Evolutionary conservation across 441 rosid genomes (phyloP), one percentile per base, ranked within the genome.

Genomic region (Dalechampia spathulata): DNA sequence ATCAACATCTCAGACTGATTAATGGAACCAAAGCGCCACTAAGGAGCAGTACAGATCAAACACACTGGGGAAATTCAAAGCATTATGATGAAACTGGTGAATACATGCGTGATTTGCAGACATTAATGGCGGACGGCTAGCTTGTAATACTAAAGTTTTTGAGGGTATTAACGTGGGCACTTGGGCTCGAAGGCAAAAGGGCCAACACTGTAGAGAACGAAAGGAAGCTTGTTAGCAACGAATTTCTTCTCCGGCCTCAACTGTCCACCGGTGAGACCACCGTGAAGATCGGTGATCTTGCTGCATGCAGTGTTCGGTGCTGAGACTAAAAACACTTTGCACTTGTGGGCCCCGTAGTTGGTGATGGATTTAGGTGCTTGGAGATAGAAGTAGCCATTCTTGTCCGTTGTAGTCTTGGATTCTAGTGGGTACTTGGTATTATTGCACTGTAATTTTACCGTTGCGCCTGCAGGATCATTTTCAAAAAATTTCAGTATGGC

Each of bases 141-240:
- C n/a, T n/a, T n/a, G n/a, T n/a, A n/a, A n/a, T n/a, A n/a, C n/a
- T n/a, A n/a, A n/a, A n/a, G n/a, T n/a, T n/a, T n/a, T n/a, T n/a
- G n/a, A n/a, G n/a, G n/a, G n/a, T n/a, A n/a, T 30, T 36, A 69
- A 55, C 39, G 67, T 1, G 60, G 59, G 52, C 85, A 77, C 36
- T 60, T 67, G 54, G 89, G 83, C 45, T 77, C 78, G 52, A 80
- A 89, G 16, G 86, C 87, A 11, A 86, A 71, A 1, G 92, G 95
- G 3, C 87, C 92, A 45, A 68, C 90, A 1, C 63, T 45, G 80
- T 47, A 89, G 22, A 89, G 72, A 17, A 57, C 58, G 48, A 66
- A 83, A 0, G 63, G 64, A 8, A 40, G 48, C 48, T 74, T 81
- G 32, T 69, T 56, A 1, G 57, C 20, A 12, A 42, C 7, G 17